Conservation (phyloP, 768 basidiomycete genomes). For the Russula lepida region DNA sequence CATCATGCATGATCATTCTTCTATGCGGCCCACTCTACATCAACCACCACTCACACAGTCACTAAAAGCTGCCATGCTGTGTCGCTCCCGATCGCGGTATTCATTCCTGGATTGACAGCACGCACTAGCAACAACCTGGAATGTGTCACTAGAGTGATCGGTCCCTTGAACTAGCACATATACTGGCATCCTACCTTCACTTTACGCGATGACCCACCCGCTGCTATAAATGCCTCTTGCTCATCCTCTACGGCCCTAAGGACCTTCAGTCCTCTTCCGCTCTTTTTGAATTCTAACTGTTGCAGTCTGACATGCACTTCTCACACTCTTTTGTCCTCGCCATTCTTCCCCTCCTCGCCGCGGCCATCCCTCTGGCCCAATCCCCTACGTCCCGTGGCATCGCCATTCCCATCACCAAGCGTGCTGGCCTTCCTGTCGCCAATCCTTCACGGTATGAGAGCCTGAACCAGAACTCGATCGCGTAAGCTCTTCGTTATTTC, state of each 20-base stretch:
- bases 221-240: not conserved
- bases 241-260: not conserved
- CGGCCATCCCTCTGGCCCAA: not conserved
- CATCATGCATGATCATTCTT: too few species aligned
- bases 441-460: not conserved
- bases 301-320: not conserved
- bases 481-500: not conserved
- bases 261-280: not conserved
- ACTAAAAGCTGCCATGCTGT: too few species aligned
- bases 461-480: not conserved
- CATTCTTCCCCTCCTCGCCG: not conserved
- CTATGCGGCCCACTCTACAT: too few species aligned
- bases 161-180: not conserved
- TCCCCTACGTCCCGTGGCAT: not conserved
- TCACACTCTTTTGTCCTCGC: not conserved
- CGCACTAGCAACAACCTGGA: not conserved
- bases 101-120: too few species aligned
- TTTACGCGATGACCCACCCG: not conserved
- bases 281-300: not conserved
- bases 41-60: too few species aligned
- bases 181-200: not conserved
- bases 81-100: too few species aligned
- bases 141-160: not conserved
- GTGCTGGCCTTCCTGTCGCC: not conserved
- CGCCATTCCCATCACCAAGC: conserved; percentile 2